phyloP scores from a whole-genome alignment of 371 early-diverging fungal genomes.

The Zopfochytrium polystomum region DNA sequence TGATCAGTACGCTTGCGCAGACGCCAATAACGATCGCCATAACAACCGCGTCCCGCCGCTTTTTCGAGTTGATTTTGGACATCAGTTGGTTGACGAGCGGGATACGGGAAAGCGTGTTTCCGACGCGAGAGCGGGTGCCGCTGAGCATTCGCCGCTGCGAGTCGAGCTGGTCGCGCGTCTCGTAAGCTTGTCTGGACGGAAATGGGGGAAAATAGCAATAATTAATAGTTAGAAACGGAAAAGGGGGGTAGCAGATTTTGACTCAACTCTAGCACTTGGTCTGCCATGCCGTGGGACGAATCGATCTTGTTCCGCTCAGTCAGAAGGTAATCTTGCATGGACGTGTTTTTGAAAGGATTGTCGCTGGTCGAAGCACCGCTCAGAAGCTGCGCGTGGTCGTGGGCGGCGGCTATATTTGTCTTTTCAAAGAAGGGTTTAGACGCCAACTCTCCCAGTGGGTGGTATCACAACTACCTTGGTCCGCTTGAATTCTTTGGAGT shows the following conservation, averaged over 20 bases:
- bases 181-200: constrained; percentile 59
- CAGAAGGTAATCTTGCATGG: constrained; percentile 60
- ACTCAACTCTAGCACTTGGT: constrained; percentile 62
- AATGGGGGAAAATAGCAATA: no score
- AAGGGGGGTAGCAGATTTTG: no score
- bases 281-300: constrained; percentile 60
- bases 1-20: constrained; percentile 58
- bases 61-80: constrained; percentile 58
- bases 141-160: constrained; percentile 54
- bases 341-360: no score
- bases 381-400: constrained; percentile 64
- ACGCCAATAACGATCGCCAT: constrained; percentile 62
- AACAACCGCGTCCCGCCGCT: constrained; percentile 61
- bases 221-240: no score
- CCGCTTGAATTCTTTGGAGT: constrained; percentile 63
- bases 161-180: constrained; percentile 56
- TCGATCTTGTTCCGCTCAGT: constrained; percentile 62
- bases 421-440: constrained; percentile 5
- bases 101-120: constrained; percentile 53
- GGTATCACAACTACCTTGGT: constrained; percentile 43
- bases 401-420: constrained; percentile 57
- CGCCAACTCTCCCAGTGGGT: background rate
- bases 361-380: background rate
- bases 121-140: constrained; percentile 50
- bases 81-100: constrained; percentile 65